Evolutionary conservation across 306 rosid species (phyloP), one percentile per base, ranked within the genome.

Genomic region (Lotus japonicus): DNA sequence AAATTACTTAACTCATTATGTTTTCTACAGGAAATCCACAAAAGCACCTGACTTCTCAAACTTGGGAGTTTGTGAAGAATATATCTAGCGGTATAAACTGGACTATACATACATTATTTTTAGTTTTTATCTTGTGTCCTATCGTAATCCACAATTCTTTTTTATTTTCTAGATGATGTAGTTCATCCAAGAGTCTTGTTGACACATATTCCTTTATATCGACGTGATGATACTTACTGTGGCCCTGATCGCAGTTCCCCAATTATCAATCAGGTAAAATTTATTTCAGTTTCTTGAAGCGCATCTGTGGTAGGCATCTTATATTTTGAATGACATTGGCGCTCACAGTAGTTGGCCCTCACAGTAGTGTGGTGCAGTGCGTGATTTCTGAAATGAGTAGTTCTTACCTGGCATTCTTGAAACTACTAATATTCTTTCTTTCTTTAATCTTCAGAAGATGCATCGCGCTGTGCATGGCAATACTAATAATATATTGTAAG

Each of bases 201-300:
- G 80, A 81, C 89, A 17, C 97, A 91, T 73, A 88, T 88, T 79
- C 97, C 96, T 43, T 77, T 88, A 77, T 85, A 83, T 73, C 88
- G 94, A 63, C 81, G 0, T 16, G 91, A 91, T 72, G 39, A 66
- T 62, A 88, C 85, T 8, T 41, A 66, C 61, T 91, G 96, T 80
- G 96, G 96, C 53, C 86, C 84, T 65, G 70, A 80, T 57, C 92
- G 97, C 11, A 78, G 82, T 35, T 81, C 96, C 54, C 60, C 77
- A 58, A 55, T 78, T 63, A 74, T 91, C 84, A 88, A 88, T 74
- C 97, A 91, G 97, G 97, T 91, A 76, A 43, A 38, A 11, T 59
- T 51, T 59, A 28, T 77, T 52, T 36, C 43, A 31, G 44, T 68
- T 38, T 60, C 71, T 55, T 17, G 38, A 65, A 59, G 53, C 35